phyloP scores from a whole-genome alignment of 441 rosid species.

The Adansonia rubrostipa region DNA sequence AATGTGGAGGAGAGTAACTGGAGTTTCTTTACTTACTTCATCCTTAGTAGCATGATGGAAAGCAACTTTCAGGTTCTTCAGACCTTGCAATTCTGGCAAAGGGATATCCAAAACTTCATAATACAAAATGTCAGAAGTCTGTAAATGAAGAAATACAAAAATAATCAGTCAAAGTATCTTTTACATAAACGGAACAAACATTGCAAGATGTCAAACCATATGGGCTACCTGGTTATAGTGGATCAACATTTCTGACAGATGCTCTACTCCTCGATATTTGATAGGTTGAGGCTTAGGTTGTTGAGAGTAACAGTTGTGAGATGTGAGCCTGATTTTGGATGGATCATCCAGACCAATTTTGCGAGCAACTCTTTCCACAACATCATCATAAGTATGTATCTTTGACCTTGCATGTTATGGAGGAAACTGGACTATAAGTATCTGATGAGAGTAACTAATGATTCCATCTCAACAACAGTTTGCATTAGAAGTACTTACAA shows the following conservation, averaged over 20 bases:
- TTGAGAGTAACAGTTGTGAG: slow-evolving; percentile 98
- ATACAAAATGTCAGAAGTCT: slow-evolving; percentile 91
- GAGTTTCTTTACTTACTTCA: slow-evolving; percentile 58
- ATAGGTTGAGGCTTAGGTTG: slow-evolving; percentile 96
- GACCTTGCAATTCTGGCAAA: slow-evolving; percentile 93
- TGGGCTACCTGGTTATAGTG: slow-evolving; percentile 85
- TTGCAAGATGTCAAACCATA: slow-evolving; percentile 29
- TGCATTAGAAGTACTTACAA: slow-evolving; percentile 57
- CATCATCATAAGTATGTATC: slow-evolving; percentile 81
- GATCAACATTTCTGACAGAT: slow-evolving; percentile 82
- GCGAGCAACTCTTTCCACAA: slow-evolving; percentile 81
- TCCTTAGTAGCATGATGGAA: slow-evolving; percentile 86
- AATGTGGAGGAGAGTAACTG: slow-evolving; percentile 5
- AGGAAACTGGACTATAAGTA: slow-evolving; percentile 32
- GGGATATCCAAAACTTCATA: slow-evolving; percentile 98
- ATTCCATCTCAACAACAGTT: background rate
- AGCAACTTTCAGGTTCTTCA: slow-evolving; percentile 90
- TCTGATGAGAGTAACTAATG: slow-evolving; percentile 19
- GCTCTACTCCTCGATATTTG: slow-evolving; percentile 83
- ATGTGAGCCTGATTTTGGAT: slow-evolving; percentile 84
- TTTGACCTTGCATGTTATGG: slow-evolving; percentile 72
- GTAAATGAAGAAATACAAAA: slow-evolving; percentile 33
- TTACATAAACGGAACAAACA: slow-evolving; percentile 18
- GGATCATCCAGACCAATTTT: slow-evolving; percentile 86
- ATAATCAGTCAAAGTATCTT: slow-evolving; percentile 25